phyloP scores from a whole-genome alignment of 1,284 basidiomycete genomes.

The Mycosarcoma mackinlayi region DNA sequence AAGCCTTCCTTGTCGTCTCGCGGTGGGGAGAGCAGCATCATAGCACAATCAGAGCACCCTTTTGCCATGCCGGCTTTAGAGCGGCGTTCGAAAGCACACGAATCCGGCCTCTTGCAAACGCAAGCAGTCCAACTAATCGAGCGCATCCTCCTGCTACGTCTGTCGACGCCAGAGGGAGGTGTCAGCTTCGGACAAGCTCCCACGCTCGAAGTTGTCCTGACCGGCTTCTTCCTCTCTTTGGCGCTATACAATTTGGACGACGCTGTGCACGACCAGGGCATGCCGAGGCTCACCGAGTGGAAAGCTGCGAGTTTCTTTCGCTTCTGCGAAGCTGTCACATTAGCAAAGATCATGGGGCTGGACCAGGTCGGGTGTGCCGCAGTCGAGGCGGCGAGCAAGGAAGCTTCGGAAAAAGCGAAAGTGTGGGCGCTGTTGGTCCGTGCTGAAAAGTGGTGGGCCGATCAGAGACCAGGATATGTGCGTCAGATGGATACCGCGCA shows the following conservation, averaged over 20 bases:
- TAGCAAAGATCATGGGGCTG: slow-evolving; percentile 50
- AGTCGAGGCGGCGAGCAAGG: background rate
- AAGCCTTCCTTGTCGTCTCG: background rate
- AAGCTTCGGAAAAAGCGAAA: slow-evolving; percentile 15
- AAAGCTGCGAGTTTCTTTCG: slow-evolving; percentile 38
- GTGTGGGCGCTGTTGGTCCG: slow-evolving; percentile 46
- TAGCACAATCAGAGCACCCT: background rate
- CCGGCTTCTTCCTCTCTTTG: slow-evolving; percentile 47
- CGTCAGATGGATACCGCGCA: slow-evolving; percentile 29
- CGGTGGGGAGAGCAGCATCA: background rate
- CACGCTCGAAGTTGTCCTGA: slow-evolving; percentile 33
- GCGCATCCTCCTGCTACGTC: slow-evolving; percentile 14
- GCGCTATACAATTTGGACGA: slow-evolving; percentile 41
- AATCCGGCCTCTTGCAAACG: background rate
- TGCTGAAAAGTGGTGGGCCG: slow-evolving; percentile 49
- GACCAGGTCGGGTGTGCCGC: slow-evolving; percentile 14
- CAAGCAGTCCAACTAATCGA: slow-evolving; percentile 21
- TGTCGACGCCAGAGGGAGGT: slow-evolving; percentile 14
- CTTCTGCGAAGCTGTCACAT: slow-evolving; percentile 50
- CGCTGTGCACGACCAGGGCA: slow-evolving; percentile 4
- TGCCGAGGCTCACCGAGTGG: slow-evolving; percentile 24
- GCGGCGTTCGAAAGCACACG: slow-evolving; percentile 4
- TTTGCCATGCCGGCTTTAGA: slow-evolving; percentile 30
- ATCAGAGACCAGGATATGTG: slow-evolving; percentile 18
- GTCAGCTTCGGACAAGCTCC: slow-evolving; percentile 41